phyloP scores from a whole-genome alignment of 2,329 filamentous ascomycete genomes.

The Phyllosticta citribraziliensis region DNA sequence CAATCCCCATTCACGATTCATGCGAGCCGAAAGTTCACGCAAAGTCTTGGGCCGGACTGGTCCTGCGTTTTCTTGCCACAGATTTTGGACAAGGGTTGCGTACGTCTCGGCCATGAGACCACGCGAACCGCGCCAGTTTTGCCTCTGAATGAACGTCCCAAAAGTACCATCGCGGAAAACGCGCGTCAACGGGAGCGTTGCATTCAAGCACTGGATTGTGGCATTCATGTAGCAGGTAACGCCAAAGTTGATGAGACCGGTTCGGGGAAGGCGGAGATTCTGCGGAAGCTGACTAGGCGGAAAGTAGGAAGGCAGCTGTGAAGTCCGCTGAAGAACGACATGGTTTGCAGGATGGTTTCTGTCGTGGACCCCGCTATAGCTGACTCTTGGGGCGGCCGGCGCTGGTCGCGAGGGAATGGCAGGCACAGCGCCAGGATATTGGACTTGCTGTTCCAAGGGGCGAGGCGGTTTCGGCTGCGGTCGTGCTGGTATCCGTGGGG shows the following conservation, averaged over 20 bases:
- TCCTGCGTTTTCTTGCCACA: constrained; percentile 51
- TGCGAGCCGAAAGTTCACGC: constrained; percentile 52
- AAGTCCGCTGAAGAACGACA: constrained; percentile 24
- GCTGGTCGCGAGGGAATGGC: constrained; percentile 49
- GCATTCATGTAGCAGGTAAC: constrained; percentile 90
- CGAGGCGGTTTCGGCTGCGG: constrained; percentile 21
- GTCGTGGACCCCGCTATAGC: constrained; percentile 73
- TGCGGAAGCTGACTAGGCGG: constrained; percentile 35
- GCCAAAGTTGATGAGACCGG: constrained; percentile 70
- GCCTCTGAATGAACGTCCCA: constrained; percentile 47
- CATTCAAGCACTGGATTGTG: constrained; percentile 73
- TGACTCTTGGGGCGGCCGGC: constrained; percentile 49
- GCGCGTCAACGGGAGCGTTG: constrained; percentile 53
- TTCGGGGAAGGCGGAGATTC: constrained; percentile 44
- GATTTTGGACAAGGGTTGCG: constrained; percentile 49
- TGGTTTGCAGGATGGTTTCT: constrained; percentile 28
- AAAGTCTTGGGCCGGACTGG: constrained; percentile 38
- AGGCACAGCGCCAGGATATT: constrained; percentile 46
- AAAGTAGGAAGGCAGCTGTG: constrained; percentile 35
- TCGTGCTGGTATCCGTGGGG: constrained; percentile 21
- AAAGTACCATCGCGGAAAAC: constrained; percentile 57
- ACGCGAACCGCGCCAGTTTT: constrained; percentile 56
- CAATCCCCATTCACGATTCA: constrained; percentile 61
- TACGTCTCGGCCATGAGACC: constrained; percentile 54
- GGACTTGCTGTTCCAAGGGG: constrained; percentile 24